These are phyloP conservation scores for Aethionema arabicum DNA, from an alignment of 345 rosid genomes.

Conservation along the genomic window DNA sequence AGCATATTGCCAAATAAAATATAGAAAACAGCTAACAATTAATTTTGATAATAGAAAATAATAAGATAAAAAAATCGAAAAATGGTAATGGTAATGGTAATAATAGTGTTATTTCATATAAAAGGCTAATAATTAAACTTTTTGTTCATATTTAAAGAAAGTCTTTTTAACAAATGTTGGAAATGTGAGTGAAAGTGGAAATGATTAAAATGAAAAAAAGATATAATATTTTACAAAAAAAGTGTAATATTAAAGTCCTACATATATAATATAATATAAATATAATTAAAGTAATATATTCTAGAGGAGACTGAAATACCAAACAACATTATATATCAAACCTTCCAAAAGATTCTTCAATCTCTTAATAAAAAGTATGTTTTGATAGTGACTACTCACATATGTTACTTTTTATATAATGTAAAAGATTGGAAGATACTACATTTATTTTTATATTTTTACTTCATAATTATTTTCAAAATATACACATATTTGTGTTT, in stretches of 20 bases:
- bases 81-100: too few species aligned
- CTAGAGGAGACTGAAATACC: conserved; percentile 27
- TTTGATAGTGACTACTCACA: conserved; percentile 31
- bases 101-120: too few species aligned
- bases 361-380: conserved; percentile 25
- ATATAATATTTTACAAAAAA: too few species aligned
- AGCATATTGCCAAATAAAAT: too few species aligned
- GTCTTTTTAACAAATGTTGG: not conserved
- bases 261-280: too few species aligned
- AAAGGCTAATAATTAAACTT: too few species aligned
- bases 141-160: too few species aligned
- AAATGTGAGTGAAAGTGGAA: conserved; percentile 19
- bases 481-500: not conserved
- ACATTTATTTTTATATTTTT: not conserved
- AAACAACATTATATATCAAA: conserved; percentile 27
- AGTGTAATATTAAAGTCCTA: too few species aligned
- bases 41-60: too few species aligned
- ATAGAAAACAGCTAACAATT: too few species aligned
- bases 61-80: too few species aligned
- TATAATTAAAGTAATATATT: conserved; percentile 12
- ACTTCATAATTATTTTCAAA: not conserved
- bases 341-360: conserved; percentile 28
- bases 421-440: conserved; percentile 26
- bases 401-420: conserved; percentile 15
- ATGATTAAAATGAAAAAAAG: not conserved